phyloP scores from a whole-genome alignment of 129 eudicot species.

The Flaveria bidentis region DNA sequence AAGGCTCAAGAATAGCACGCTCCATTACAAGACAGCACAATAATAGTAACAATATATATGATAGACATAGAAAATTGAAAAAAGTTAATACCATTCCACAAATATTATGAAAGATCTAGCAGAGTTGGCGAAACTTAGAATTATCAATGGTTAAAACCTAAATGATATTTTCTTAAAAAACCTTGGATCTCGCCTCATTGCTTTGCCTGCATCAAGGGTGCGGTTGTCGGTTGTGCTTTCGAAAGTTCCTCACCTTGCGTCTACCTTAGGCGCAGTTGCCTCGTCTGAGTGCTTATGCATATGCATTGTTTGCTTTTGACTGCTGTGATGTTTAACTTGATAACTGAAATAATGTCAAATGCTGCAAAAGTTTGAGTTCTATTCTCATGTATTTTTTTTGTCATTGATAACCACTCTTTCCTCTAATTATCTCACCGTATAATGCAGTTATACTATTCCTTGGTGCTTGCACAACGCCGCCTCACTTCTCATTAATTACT shows the following conservation, averaged over 20 bases:
- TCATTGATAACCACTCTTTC: neutral
- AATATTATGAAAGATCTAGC: neutral
- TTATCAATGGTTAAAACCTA: neutral
- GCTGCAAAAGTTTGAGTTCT: neutral
- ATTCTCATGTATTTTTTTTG: neutral
- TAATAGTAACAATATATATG: neutral
- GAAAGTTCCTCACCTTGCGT: neutral
- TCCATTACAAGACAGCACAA: neutral
- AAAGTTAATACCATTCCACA: neutral
- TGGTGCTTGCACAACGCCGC: conserved; percentile 94
- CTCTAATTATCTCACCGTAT: conserved; percentile 7
- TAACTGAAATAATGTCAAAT: neutral
- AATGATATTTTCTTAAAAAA: neutral
- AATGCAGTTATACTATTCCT: conserved; percentile 82
- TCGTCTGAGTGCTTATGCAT: neutral
- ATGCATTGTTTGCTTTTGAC: neutral
- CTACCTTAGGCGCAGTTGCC: neutral
- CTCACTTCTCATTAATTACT: conserved; percentile 81
- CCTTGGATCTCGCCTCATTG: neutral
- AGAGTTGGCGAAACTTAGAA: neutral
- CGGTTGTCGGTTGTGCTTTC: neutral
- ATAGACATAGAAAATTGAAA: neutral
- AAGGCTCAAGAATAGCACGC: neutral
- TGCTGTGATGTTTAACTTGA: neutral
- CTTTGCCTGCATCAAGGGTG: no score